phyloP scores from a whole-genome alignment of 202 grass and related monocot species.

The Dendrocalamus latiflorus region DNA sequence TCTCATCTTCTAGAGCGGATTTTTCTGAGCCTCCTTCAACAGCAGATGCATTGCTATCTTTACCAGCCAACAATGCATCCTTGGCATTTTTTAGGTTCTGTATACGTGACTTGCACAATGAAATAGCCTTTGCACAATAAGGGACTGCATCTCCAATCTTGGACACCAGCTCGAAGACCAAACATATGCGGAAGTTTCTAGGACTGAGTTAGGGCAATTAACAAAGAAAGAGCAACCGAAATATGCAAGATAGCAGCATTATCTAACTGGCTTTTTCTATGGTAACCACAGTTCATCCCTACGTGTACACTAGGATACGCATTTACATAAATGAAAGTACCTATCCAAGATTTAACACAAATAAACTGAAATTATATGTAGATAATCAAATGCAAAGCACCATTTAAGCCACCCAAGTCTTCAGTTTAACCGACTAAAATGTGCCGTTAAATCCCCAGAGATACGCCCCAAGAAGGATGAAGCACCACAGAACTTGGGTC shows the following conservation, averaged over 20 bases:
- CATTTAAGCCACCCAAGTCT: neutral
- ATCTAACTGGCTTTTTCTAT: neutral
- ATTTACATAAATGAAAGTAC: neutral
- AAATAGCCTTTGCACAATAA: conserved; percentile 75
- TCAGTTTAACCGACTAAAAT: neutral
- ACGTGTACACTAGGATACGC: conserved; percentile 4
- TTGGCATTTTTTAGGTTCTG: conserved; percentile 39
- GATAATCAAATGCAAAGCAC: neutral
- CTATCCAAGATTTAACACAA: neutral
- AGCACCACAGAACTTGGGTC: neutral
- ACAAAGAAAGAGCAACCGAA: conserved; percentile 7
- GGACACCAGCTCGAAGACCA: conserved; percentile 60
- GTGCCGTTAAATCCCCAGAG: neutral
- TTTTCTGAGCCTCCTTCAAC: conserved; percentile 39
- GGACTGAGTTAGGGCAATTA: conserved; percentile 37
- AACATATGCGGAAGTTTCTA: conserved; percentile 93
- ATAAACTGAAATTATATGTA: neutral
- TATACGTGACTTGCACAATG: conserved; percentile 65
- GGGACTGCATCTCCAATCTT: conserved; percentile 69
- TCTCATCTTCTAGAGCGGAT: conserved; percentile 44
- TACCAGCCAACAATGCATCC: conserved; percentile 21
- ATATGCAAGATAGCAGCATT: neutral
- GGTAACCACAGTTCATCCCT: neutral
- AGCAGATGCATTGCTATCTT: conserved; percentile 29
- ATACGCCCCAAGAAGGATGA: too few species aligned